phyloP scores from a whole-genome alignment of 257 asterid species.

The Dorcoceras hygrometricum region DNA sequence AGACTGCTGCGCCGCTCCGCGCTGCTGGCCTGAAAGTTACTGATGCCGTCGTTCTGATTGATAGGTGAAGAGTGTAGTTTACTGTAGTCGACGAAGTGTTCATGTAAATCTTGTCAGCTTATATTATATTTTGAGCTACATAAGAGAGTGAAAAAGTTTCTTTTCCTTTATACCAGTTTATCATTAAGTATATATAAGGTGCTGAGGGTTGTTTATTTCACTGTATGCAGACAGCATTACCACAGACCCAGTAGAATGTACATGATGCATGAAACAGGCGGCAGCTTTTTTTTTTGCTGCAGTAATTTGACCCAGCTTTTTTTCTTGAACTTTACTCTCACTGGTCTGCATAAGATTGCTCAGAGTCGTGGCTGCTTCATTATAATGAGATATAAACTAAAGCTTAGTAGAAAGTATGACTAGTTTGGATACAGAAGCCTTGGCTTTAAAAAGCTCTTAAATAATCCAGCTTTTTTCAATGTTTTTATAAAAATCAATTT shows the following conservation, averaged over 20 bases:
- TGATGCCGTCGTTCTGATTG: constrained; percentile 93
- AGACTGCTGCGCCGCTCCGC: constrained; percentile 86
- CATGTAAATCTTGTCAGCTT: neutral
- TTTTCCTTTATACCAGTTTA: neutral
- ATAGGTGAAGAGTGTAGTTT: constrained; percentile 46
- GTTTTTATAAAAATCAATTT: too few relatives aligned
- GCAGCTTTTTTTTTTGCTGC: neutral
- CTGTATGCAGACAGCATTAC: neutral
- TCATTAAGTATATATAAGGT: neutral
- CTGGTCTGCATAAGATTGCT: too few relatives aligned
- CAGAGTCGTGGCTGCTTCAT: too few relatives aligned
- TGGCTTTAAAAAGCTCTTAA: too few relatives aligned
- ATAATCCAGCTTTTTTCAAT: too few relatives aligned
- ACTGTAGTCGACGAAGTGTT: neutral
- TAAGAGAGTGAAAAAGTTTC: too few relatives aligned
- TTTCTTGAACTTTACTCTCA: neutral
- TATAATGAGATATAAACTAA: too few relatives aligned
- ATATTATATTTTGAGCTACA: neutral
- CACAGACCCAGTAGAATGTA: neutral
- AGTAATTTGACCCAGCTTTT: neutral
- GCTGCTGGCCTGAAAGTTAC: constrained; percentile 76
- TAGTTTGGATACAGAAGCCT: too few relatives aligned
- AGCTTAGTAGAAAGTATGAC: too few relatives aligned
- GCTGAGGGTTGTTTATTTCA: too few relatives aligned
- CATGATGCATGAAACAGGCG: neutral